Evolutionary conservation across 176 grass and related monocot species (phyloP).

Genomic region (Rhynchospora pubera): DNA sequence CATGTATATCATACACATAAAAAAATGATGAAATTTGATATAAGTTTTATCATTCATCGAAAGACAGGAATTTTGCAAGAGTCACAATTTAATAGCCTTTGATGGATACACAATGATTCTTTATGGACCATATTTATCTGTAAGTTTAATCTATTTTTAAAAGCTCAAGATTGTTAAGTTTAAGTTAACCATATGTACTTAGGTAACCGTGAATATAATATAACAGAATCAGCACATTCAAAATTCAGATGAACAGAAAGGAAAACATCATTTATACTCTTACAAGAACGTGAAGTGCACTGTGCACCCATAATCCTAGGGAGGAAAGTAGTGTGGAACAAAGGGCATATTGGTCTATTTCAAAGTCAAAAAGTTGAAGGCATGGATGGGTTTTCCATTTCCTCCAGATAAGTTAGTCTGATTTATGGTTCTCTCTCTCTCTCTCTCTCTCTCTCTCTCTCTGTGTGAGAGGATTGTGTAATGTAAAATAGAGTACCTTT

Average conservation of each 20-base stretch:
- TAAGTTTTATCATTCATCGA: too few species aligned
- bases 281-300: background rate
- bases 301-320: background rate
- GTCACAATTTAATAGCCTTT: too few species aligned
- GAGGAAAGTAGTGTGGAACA: background rate
- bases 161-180: too few species aligned
- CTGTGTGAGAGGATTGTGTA: background rate
- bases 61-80: too few species aligned
- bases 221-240: constrained; percentile 20
- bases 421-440: background rate
- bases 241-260: background rate
- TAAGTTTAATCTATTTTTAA: too few species aligned
- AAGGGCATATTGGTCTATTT: background rate
- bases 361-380: background rate
- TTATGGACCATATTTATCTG: too few species aligned
- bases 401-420: background rate
- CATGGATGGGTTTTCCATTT: background rate
- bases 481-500: constrained; percentile 52
- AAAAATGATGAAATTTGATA: too few species aligned
- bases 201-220: background rate
- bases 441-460: background rate
- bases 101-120: too few species aligned
- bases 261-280: background rate
- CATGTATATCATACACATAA: too few species aligned
- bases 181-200: background rate